Conservation (phyloP, 441 rosid species). For the Gossypium lobatum region DNA sequence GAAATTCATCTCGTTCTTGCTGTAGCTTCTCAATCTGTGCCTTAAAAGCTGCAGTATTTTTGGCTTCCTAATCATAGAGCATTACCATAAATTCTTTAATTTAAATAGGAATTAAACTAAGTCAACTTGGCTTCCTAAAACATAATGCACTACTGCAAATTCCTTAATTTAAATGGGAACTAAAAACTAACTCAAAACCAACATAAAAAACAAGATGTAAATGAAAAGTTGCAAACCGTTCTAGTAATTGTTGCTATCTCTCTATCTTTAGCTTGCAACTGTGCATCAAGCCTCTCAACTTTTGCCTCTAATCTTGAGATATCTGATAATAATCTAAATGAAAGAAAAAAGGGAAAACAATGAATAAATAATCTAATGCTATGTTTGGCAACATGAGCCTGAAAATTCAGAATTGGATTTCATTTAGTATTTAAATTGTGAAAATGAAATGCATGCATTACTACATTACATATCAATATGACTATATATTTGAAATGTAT, state of each 20-base stretch:
- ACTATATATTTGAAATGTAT: not conserved
- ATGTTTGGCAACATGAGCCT: not conserved
- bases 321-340: constrained; percentile 67
- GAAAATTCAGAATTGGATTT: not conserved
- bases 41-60: constrained; percentile 80
- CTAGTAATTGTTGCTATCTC: constrained; percentile 93
- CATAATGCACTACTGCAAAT: constrained; percentile 1
- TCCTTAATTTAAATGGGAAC: constrained; percentile 13
- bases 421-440: not conserved
- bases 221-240: constrained; percentile 47
- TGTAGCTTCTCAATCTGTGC: constrained; percentile 91
- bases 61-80: constrained; percentile 62
- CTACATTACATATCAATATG: not conserved
- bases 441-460: not conserved
- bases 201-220: not conserved
- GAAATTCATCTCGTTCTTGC: constrained; percentile 97
- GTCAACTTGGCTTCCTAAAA: constrained; percentile 69
- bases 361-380: not conserved
- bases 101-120: not conserved
- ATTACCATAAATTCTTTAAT: constrained; percentile 12
- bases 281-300: constrained; percentile 88
- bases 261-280: constrained; percentile 78
- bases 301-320: constrained; percentile 90
- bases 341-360: constrained; percentile 7
- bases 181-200: constrained; percentile 8